Conservation (phyloP, 2,329 filamentous ascomycete genomes). For the Pyrenochaeta sp. region DNA sequence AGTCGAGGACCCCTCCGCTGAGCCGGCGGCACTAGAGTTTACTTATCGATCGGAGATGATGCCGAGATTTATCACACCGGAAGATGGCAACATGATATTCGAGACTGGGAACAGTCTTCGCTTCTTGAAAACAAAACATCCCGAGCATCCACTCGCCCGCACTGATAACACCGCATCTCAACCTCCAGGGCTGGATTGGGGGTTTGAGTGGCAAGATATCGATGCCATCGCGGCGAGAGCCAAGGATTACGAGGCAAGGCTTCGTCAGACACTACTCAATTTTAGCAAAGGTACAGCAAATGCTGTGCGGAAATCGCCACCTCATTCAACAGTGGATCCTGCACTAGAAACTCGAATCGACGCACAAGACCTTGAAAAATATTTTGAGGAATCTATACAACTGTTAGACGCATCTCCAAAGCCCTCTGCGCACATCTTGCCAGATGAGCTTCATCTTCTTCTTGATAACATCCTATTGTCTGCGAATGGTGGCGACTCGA, state of each 20-base stretch:
- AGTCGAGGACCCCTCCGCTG: constrained; percentile 33
- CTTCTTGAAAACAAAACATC: constrained; percentile 74
- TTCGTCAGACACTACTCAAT: constrained; percentile 41
- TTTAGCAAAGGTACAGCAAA: constrained; percentile 20
- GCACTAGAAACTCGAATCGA: constrained; percentile 1
- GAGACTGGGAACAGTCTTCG: constrained; percentile 80
- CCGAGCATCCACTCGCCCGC: constrained; percentile 72
- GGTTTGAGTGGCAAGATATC: constrained; percentile 76
- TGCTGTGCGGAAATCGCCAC: background rate
- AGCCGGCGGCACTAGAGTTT: constrained; percentile 59
- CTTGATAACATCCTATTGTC: constrained; percentile 27
- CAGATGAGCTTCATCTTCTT: constrained; percentile 40
- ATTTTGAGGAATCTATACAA: constrained; percentile 37
- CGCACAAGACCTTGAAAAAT: constrained; percentile 22
- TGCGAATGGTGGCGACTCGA: background rate
- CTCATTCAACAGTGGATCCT: background rate
- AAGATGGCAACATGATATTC: constrained; percentile 77
- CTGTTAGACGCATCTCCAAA: constrained; percentile 36
- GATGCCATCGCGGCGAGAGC: constrained; percentile 70
- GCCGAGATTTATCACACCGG: constrained; percentile 74
- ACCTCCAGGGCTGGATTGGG: constrained; percentile 71
- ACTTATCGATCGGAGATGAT: constrained; percentile 71
- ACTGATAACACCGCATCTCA: constrained; percentile 58
- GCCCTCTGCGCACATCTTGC: constrained; percentile 14
- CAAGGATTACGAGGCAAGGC: constrained; percentile 58